These are phyloP conservation scores for Oryza longistaminata DNA, from an alignment of 176 grass and related monocot genomes.

Conservation along the genomic window DNA sequence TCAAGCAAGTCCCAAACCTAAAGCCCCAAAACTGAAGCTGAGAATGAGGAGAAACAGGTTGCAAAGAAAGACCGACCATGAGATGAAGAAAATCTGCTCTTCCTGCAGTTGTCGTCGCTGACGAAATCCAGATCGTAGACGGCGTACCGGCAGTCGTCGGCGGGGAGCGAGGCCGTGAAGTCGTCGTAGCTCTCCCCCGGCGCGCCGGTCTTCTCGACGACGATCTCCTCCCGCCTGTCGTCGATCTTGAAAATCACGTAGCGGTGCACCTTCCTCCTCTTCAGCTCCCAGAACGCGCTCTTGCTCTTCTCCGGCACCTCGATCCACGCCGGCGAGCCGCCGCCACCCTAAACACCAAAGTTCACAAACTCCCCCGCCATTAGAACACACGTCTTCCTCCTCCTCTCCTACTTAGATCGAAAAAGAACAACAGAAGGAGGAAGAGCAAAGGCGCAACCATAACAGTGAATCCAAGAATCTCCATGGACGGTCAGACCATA, in stretches of 20 bases:
- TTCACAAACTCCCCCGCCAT: background rate
- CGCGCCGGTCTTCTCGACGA: constrained; percentile 62
- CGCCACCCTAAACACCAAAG: constrained; percentile 31
- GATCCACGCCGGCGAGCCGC: constrained; percentile 54
- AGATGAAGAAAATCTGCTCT: constrained; percentile 84
- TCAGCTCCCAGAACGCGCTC: constrained; percentile 67
- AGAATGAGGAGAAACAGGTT: background rate
- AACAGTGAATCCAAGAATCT: constrained; percentile 47
- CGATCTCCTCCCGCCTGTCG: constrained; percentile 57
- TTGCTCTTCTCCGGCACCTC: constrained; percentile 58
- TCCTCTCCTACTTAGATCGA: constrained; percentile 4
- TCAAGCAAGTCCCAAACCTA: background rate
- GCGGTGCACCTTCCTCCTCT: constrained; percentile 64
- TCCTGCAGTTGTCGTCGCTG: constrained; percentile 69
- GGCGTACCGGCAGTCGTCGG: constrained; percentile 70
- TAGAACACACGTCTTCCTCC: background rate
- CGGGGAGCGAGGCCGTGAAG: constrained; percentile 61
- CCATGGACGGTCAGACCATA: constrained; percentile 31
- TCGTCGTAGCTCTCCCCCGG: constrained; percentile 69
- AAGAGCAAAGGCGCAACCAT: constrained; percentile 25
- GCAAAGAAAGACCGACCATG: constrained; percentile 38
- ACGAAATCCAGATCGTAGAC: constrained; percentile 80
- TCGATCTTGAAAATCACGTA: constrained; percentile 84
- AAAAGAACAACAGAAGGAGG: background rate
- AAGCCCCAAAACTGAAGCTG: background rate